A percentile compares a stretch with the other conserved stretches of the same genome.
phyloP scores from a whole-genome alignment of 805 yeast genomes.

The Myxozyma neglecta region DNA sequence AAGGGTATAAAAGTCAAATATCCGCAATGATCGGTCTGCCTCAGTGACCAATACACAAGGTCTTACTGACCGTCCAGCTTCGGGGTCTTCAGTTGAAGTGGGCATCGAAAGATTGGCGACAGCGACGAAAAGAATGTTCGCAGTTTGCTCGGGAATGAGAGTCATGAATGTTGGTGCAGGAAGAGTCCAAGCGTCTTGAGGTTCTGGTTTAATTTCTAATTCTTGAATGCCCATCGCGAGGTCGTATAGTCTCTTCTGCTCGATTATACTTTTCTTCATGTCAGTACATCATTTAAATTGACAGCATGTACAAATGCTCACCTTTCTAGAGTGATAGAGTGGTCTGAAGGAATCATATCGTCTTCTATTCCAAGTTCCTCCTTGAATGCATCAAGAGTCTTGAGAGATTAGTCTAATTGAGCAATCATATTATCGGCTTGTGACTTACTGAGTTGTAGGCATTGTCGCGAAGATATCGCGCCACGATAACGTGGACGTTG shows the following conservation, averaged over 20 bases:
- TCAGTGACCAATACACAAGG: slow-evolving; percentile 27
- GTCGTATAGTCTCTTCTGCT: slow-evolving; percentile 29
- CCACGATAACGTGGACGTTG: slow-evolving; percentile 33
- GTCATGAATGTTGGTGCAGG: slow-evolving; percentile 26
- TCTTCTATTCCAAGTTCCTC: slow-evolving; percentile 32
- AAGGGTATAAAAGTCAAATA: slow-evolving; percentile 28
- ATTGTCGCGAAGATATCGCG: slow-evolving; percentile 33
- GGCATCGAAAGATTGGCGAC: slow-evolving; percentile 26
- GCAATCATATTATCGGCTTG: too few species aligned
- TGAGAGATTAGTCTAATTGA: too few species aligned
- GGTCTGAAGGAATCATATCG: slow-evolving; percentile 32
- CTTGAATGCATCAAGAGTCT: slow-evolving; percentile 19
- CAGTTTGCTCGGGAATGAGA: slow-evolving; percentile 20
- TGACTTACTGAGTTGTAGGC: slow-evolving; percentile 19
- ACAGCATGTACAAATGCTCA: neutral
- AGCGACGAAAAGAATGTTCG: slow-evolving; percentile 29
- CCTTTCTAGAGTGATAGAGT: slow-evolving; percentile 31
- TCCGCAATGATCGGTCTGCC: slow-evolving; percentile 28
- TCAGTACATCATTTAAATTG: neutral
- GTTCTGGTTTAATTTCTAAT: slow-evolving; percentile 15
- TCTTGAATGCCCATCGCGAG: slow-evolving; percentile 21
- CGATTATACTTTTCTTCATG: slow-evolving; percentile 23
- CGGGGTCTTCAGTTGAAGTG: slow-evolving; percentile 11
- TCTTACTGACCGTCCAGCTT: slow-evolving; percentile 10
- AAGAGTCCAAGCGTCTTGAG: slow-evolving; percentile 21